Evolutionary conservation across 1,284 basidiomycete genomes (phyloP).

Genomic region (Leccinum fuscescens): DNA sequence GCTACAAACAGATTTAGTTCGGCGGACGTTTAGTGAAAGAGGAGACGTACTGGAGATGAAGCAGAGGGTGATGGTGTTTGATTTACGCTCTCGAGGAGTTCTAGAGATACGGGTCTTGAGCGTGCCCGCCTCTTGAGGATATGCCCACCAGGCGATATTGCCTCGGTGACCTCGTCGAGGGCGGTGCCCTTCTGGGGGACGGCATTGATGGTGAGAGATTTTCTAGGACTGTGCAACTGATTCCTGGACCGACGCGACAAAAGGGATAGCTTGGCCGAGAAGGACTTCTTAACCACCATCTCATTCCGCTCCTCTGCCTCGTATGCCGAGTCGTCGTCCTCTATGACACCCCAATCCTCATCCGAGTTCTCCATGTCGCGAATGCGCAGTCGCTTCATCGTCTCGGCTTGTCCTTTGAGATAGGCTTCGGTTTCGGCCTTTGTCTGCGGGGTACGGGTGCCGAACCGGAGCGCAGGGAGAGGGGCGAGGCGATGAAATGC

Average conservation of each 20-base stretch:
- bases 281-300: conserved; percentile 26
- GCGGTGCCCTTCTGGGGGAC: conserved; percentile 39
- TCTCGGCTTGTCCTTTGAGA: conserved; percentile 60
- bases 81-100: conserved; percentile 53
- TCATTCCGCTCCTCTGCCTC: conserved; percentile 43
- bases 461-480: conserved; percentile 58
- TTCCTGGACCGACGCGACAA: conserved; percentile 30
- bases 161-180: conserved; percentile 58
- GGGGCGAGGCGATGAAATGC: conserved; percentile 55
- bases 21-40: not conserved
- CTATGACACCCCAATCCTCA: conserved; percentile 41
- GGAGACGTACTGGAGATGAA: conserved; percentile 41
- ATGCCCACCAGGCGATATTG: conserved; percentile 71
- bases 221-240: conserved; percentile 24
- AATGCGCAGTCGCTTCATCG: conserved; percentile 62
- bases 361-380: conserved; percentile 49
- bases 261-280: conserved; percentile 26
- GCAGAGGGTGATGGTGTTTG: conserved; percentile 38
- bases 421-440: conserved; percentile 38
- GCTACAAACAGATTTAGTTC: conserved; percentile 19
- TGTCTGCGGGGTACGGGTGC: conserved; percentile 34
- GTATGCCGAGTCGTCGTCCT: conserved; percentile 49
- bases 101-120: conserved; percentile 63
- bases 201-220: conserved; percentile 29
- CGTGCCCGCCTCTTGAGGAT: conserved; percentile 68